Percentiles rank a stretch among this genome's conserved stretches.
phyloP scores from a whole-genome alignment of 2,329 filamentous ascomycete genomes.

The Penicillium aurantiogriseum region DNA sequence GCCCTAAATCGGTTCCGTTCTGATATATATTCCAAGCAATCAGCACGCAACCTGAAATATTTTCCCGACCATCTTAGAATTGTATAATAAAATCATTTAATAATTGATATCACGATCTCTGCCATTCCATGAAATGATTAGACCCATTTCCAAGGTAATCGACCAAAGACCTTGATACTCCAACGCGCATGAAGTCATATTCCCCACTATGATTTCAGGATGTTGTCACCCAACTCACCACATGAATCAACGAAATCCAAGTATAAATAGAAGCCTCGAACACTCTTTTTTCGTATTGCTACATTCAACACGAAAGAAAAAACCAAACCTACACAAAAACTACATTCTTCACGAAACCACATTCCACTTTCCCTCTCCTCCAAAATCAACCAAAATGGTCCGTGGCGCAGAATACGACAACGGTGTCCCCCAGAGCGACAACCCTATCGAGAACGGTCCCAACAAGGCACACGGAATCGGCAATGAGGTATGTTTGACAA shows the following conservation, averaged over 20 bases:
- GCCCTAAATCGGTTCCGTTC: not conserved
- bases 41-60: not conserved
- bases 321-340: too few species aligned
- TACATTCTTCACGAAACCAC: not conserved
- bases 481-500: constrained; percentile 24
- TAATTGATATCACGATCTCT: not conserved
- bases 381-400: constrained; percentile 33
- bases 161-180: not conserved
- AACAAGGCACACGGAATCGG: constrained; percentile 38
- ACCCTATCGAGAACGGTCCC: constrained; percentile 36
- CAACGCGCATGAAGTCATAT: constrained; percentile 30
- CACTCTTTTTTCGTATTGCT: not conserved
- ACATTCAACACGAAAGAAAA: too few species aligned
- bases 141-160: constrained; percentile 3
- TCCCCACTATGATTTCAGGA: constrained; percentile 34
- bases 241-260: not conserved
- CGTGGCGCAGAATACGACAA: constrained; percentile 43
- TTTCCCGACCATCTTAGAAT: not conserved
- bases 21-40: not conserved
- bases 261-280: not conserved
- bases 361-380: not conserved
- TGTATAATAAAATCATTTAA: not conserved
- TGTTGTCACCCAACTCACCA: constrained; percentile 24
- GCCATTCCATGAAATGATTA: not conserved
- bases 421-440: constrained; percentile 40